phyloP scores from a whole-genome alignment of 176 grass and related monocot species.

The Bromus sterilis region DNA sequence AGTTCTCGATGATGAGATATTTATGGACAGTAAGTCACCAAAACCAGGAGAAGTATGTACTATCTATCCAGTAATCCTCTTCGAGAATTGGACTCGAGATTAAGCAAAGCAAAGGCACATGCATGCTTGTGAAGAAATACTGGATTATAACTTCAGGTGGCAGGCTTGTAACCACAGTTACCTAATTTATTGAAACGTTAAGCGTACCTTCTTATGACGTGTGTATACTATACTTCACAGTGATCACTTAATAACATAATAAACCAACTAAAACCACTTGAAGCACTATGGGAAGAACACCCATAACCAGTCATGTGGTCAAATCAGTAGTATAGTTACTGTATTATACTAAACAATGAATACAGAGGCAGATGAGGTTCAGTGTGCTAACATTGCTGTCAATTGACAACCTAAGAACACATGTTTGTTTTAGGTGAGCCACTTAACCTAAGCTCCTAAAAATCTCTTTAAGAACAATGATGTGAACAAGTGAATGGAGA shows the following conservation, averaged over 20 bases:
- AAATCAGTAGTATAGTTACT: background rate
- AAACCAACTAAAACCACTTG: constrained; percentile 24
- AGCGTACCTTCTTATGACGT: constrained; percentile 17
- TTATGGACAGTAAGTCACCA: constrained; percentile 38
- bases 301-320: background rate
- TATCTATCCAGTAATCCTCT: too few species aligned
- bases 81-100: constrained; percentile 18
- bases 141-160: constrained; percentile 32
- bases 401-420: background rate
- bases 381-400: background rate
- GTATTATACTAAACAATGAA: background rate
- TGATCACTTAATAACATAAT: constrained; percentile 14
- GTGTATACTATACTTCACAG: constrained; percentile 6
- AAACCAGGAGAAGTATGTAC: constrained; percentile 70
- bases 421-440: too few species aligned
- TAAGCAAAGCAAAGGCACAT: too few species aligned
- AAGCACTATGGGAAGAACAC: constrained; percentile 4
- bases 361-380: background rate
- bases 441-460: too few species aligned
- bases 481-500: background rate
- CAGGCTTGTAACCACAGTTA: constrained; percentile 31
- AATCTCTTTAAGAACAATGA: too few species aligned
- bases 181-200: constrained; percentile 20
- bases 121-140: constrained; percentile 36
- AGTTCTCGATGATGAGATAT: constrained; percentile 28